These are phyloP conservation scores for Daldinia concentrica DNA, from an alignment of 495 filamentous ascomycete genomes.

Conservation along the genomic window DNA sequence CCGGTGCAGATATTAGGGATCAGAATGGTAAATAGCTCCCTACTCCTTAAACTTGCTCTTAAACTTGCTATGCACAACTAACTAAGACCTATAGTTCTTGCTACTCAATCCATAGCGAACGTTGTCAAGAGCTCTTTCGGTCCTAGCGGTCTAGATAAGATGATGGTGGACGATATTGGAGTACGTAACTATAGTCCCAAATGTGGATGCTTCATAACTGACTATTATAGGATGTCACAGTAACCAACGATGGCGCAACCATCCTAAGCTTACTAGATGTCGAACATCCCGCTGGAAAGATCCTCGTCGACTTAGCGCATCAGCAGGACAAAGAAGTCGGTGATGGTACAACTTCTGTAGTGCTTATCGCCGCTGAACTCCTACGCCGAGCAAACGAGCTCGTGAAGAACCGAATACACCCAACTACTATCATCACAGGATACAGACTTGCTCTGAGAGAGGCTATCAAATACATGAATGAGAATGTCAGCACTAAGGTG, in stretches of 20 bases:
- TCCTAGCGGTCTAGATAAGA: conserved; percentile 96
- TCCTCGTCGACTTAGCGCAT: conserved; percentile 95
- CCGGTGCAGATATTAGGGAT: conserved; percentile 92
- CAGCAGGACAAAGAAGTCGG: conserved; percentile 99
- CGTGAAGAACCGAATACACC: conserved; percentile 99
- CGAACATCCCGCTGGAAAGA: conserved; percentile 98
- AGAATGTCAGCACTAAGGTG: conserved; percentile 95
- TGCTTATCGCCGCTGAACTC: conserved; percentile 96
- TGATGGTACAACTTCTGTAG: conserved; percentile 97
- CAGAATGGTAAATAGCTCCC: conserved; percentile 77
- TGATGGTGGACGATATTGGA: conserved; percentile 99
- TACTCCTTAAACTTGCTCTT: background rate
- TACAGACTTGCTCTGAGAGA: conserved; percentile 95
- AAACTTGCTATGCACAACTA: conserved; percentile 18
- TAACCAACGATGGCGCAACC: conserved; percentile 98
- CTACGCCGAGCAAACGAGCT: conserved; percentile 94
- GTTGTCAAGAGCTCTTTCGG: conserved; percentile 99
- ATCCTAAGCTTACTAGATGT: conserved; percentile 95
- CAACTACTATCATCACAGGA: conserved; percentile 98
- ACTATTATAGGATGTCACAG: conserved; percentile 84
- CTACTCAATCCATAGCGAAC: conserved; percentile 97
- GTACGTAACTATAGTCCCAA: conserved; percentile 58
- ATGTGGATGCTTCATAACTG: conserved; percentile 28
- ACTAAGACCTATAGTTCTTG: conserved; percentile 69
- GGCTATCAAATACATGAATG: conserved; percentile 98